These are phyloP conservation scores for Trametes cubensis DNA, from an alignment of 768 basidiomycete species.

Conservation along the genomic window DNA sequence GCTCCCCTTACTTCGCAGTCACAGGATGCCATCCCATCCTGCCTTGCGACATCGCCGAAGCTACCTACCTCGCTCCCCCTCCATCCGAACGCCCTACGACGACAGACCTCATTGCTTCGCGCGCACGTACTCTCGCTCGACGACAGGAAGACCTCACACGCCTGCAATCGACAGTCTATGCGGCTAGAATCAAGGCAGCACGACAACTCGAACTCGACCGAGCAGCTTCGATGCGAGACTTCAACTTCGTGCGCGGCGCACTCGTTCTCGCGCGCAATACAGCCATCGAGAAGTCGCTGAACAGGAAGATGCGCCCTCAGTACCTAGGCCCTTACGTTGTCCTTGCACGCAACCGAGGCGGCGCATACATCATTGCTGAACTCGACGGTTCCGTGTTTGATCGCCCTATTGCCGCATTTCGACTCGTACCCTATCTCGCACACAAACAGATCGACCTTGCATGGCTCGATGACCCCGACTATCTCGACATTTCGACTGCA, in stretches of 20 bases:
- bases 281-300: constrained; percentile 29
- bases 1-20: constrained; percentile 33
- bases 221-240: constrained; percentile 27
- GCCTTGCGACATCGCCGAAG: constrained; percentile 29
- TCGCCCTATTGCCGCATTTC: constrained; percentile 27
- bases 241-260: constrained; percentile 32
- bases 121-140: constrained; percentile 19
- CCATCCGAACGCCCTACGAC: constrained; percentile 12
- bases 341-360: constrained; percentile 25
- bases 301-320: constrained; percentile 30
- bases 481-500: constrained; percentile 9
- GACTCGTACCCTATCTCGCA: constrained; percentile 28
- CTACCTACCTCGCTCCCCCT: constrained; percentile 22
- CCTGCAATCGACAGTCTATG: constrained; percentile 15
- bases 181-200: constrained; percentile 6
- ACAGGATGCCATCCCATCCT: constrained; percentile 27
- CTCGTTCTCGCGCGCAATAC: constrained; percentile 37
- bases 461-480: background rate
- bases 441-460: background rate
- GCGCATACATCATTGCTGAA: constrained; percentile 33
- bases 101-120: constrained; percentile 22
- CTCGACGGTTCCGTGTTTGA: constrained; percentile 29
- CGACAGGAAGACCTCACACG: constrained; percentile 15
- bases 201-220: constrained; percentile 24
- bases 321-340: constrained; percentile 36